A percentile compares a stretch with the other conserved stretches of the same genome.
Evolutionary conservation across 305 asterid genomes (phyloP).

Genomic region (Fraxinus latifolia): DNA sequence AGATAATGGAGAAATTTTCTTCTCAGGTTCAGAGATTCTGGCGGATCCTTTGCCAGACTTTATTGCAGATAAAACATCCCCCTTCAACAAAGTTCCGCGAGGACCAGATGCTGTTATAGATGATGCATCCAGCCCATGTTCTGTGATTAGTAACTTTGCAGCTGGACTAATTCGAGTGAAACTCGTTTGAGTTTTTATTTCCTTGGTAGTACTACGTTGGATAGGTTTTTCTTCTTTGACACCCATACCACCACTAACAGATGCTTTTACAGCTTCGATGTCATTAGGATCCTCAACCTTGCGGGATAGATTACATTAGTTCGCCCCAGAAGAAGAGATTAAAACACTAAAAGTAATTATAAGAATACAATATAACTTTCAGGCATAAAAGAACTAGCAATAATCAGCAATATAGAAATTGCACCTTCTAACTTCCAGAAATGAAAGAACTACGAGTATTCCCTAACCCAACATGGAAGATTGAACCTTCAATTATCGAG

Average conservation of each 20-base stretch:
- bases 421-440: background rate
- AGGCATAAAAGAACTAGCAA: background rate
- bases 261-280: conserved; percentile 66
- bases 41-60: conserved; percentile 73
- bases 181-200: conserved; percentile 43
- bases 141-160: conserved; percentile 73
- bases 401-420: background rate
- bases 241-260: conserved; percentile 38
- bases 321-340: conserved; percentile 5
- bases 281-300: conserved; percentile 94
- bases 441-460: conserved; percentile 14
- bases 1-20: conserved; percentile 40
- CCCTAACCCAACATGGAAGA: conserved; percentile 15
- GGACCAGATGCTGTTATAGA: conserved; percentile 87
- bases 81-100: conserved; percentile 86
- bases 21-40: conserved; percentile 42
- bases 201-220: conserved; percentile 39
- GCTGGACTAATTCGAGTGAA: conserved; percentile 82
- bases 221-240: conserved; percentile 50
- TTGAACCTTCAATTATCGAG: background rate
- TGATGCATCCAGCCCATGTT: conserved; percentile 76
- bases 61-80: conserved; percentile 87
- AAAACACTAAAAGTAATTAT: background rate
- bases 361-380: background rate
- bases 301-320: conserved; percentile 29